These are phyloP conservation scores for Leccinellum albellum DNA, from an alignment of 768 basidiomycete genomes.

Conservation along the genomic window DNA sequence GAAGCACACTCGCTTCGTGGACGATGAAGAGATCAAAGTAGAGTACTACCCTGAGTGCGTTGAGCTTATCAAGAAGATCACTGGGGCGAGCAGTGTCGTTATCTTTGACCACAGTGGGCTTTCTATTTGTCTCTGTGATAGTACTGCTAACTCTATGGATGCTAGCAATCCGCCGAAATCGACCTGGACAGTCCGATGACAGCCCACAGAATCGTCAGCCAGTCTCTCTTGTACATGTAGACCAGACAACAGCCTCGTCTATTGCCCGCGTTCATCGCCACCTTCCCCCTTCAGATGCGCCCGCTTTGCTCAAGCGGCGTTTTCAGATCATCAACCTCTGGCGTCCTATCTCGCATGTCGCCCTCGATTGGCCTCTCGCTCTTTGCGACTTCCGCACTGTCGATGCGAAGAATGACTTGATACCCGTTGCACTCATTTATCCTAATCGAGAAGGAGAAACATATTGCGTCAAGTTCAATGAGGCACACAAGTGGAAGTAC, in stretches of 20 bases:
- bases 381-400: background rate
- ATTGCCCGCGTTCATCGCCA: slow-evolving; percentile 42
- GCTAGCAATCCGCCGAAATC: slow-evolving; percentile 41
- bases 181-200: slow-evolving; percentile 35
- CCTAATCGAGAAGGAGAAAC: slow-evolving; percentile 41
- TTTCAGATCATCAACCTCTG: slow-evolving; percentile 56
- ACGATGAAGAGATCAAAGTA: slow-evolving; percentile 33
- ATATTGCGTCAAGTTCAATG: slow-evolving; percentile 34
- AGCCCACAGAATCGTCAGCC: slow-evolving; percentile 42
- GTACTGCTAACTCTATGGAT: background rate
- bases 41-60: slow-evolving; percentile 40
- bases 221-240: slow-evolving; percentile 40
- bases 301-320: slow-evolving; percentile 38
- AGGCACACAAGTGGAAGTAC: slow-evolving; percentile 44
- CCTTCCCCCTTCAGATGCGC: slow-evolving; percentile 38
- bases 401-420: background rate
- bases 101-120: slow-evolving; percentile 42
- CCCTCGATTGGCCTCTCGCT: background rate
- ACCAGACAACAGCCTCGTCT: slow-evolving; percentile 40
- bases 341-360: slow-evolving; percentile 44
- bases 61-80: slow-evolving; percentile 36
- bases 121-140: background rate
- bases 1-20: slow-evolving; percentile 30
- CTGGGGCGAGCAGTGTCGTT: slow-evolving; percentile 37
- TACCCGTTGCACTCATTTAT: background rate